A percentile compares a stretch with the other conserved stretches of the same genome.
phyloP scores from a whole-genome alignment of 2,329 filamentous ascomycete genomes.

The Cladosporium cucumerinum region DNA sequence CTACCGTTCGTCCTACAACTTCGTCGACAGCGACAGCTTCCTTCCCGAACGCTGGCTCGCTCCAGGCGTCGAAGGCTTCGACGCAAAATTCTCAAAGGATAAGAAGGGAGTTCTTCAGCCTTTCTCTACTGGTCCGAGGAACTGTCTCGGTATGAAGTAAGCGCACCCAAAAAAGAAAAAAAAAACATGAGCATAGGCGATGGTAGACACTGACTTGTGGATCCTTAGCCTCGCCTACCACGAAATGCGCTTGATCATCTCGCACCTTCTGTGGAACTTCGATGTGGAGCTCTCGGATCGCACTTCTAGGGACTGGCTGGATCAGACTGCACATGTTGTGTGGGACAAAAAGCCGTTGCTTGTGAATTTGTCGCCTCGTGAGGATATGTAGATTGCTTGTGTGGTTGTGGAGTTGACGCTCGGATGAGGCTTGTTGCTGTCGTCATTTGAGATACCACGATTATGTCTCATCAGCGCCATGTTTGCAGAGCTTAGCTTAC shows the following conservation, averaged over 20 bases:
- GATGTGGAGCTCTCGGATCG: conserved; percentile 23
- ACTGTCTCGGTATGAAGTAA: conserved; percentile 35
- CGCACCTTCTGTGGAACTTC: conserved; percentile 39
- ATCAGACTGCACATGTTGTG: not conserved
- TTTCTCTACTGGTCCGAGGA: conserved; percentile 36
- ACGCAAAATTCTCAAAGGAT: conserved; percentile 22
- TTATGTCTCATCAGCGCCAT: too few species aligned
- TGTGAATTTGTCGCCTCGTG: not conserved
- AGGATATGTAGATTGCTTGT: not conserved
- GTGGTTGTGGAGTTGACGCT: not conserved
- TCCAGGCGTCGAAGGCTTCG: conserved; percentile 20
- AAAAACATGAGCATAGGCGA: too few species aligned
- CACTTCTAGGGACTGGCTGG: not conserved
- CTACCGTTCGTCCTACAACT: conserved; percentile 30
- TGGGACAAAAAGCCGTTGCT: conserved; percentile 1
- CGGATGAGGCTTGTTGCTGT: not conserved
- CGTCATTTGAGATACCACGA: not conserved
- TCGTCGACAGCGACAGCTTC: conserved; percentile 28
- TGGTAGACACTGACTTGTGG: not conserved
- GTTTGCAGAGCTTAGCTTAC: not conserved
- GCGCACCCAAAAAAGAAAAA: too few species aligned
- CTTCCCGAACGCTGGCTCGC: conserved; percentile 41
- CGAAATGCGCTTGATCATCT: conserved; percentile 39
- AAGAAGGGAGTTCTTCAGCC: conserved; percentile 30
- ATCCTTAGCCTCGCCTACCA: conserved; percentile 28